Evolutionary conservation across 768 basidiomycete genomes (phyloP), one percentile per base, ranked within the genome.

Genomic region (Crepidotus variabilis): DNA sequence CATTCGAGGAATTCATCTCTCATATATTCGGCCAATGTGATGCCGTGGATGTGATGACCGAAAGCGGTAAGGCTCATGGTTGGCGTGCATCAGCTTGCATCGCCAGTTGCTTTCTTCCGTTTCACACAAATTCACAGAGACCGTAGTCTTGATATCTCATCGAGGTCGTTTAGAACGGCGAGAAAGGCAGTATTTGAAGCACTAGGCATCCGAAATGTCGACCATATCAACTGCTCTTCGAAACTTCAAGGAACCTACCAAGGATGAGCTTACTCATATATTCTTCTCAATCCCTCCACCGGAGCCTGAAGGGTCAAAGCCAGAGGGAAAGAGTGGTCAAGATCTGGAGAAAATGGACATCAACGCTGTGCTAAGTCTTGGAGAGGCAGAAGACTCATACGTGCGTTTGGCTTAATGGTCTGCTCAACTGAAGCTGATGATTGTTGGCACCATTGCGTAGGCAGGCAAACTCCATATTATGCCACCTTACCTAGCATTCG

Each of bases 201-300:
- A n/a, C 34, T 43, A 39, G 47, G 24, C 39, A 23, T 18, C 50
- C 24, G 13, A 57, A 51, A 92, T 92, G 91, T 77, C 89, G 36
- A 88, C 85, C 51, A 93, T 93, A 67, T 90, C 88, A 49, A 90
- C 90, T 21, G 90, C 94, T 60, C 83, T 97, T 47, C 85, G 94
- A 54, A 83, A 90, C 67, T 94, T 94, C 81, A 92, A 90, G 77
- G 94, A 96, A 72, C 92, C 92, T 47, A 87, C 89, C 6, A 93
- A 86, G 72, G 94, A 96, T 54, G 87, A 96, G 70, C 74, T 87
- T 50, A 86, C 87, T 8, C 77, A 92, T 56, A 82, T 90, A 59
- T 94, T 88, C 83, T 96, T 95, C 77, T 90, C 93, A 20, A 75
- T 94, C 49, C 91, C 91, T 20, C 74, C 84, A 43, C 66, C 65